phyloP scores from a whole-genome alignment of 163 green algal genomes.

The Scenedesmus sp. region DNA sequence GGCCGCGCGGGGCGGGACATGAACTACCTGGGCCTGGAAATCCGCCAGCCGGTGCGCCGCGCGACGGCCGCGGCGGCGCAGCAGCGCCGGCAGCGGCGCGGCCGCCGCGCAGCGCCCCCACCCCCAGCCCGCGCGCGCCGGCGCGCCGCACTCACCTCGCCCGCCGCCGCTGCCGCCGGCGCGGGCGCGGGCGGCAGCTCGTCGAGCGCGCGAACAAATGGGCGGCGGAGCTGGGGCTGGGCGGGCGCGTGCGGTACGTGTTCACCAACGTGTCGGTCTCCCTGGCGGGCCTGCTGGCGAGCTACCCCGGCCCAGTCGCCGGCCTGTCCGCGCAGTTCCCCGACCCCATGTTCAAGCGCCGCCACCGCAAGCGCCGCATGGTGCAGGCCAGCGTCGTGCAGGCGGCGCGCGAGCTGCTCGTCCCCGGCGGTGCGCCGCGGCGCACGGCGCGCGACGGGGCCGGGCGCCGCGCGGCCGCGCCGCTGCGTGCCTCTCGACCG shows the following conservation, averaged over 20 bases:
- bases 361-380: constrained; percentile 87
- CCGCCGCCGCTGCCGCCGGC: background rate
- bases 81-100: background rate
- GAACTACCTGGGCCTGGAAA: constrained; percentile 91
- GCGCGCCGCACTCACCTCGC: background rate
- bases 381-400: constrained; percentile 84
- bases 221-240: constrained; percentile 60
- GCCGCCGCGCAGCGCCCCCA: no score
- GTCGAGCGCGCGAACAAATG: constrained; percentile 84
- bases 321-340: constrained; percentile 69
- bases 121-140: no score
- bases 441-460: background rate
- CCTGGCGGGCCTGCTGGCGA: constrained; percentile 68
- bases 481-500: no score
- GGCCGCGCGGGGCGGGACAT: constrained; percentile 1
- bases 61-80: background rate
- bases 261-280: constrained; percentile 87
- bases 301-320: constrained; percentile 78
- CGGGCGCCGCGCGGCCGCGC: no score
- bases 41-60: constrained; percentile 67
- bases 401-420: constrained; percentile 53
- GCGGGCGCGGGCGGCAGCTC: constrained; percentile 69
- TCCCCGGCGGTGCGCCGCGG: constrained; percentile 52
- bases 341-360: constrained; percentile 90
- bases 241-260: constrained; percentile 63